Evolutionary conservation across 2,329 filamentous ascomycete species (phyloP).

Genomic region (Teratosphaeria nubilosa): DNA sequence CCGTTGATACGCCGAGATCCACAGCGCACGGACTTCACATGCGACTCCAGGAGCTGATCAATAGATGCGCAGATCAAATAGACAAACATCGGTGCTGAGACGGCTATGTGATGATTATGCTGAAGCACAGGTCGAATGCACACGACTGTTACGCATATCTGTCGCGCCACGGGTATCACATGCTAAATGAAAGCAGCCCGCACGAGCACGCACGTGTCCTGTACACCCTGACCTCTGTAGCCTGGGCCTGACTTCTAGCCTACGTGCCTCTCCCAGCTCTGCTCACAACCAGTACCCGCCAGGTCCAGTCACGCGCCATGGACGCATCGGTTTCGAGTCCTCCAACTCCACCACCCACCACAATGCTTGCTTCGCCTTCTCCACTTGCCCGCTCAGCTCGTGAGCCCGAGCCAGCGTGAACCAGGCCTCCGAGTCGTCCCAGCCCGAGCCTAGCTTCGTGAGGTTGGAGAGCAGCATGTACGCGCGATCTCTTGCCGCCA

Average conservation of each 20-base stretch:
- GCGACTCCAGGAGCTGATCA: too few relatives aligned
- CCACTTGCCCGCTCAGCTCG: conserved; percentile 72
- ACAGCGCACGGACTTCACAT: neutral
- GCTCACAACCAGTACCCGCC: conserved; percentile 13
- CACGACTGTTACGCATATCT: neutral
- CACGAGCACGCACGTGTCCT: neutral
- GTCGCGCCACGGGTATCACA: conserved; percentile 1
- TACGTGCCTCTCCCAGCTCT: neutral
- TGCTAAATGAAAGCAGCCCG: neutral
- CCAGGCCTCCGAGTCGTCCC: conserved; percentile 93
- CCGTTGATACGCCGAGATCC: neutral
- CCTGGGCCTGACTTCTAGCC: neutral
- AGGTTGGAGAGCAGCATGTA: conserved; percentile 72
- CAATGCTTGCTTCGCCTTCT: conserved; percentile 82
- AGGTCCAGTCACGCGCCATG: conserved; percentile 53
- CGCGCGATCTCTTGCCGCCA: conserved; percentile 84
- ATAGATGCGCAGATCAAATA: too few relatives aligned
- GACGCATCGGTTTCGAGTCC: conserved; percentile 67
- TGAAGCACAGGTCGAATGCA: neutral
- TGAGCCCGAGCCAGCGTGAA: conserved; percentile 77
- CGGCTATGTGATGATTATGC: too few relatives aligned
- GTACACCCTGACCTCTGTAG: neutral
- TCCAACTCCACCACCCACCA: conserved; percentile 98
- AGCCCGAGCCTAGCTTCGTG: conserved; percentile 75
- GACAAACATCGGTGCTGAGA: too few relatives aligned